phyloP scores from a whole-genome alignment of 306 rosid species.

The Begonia peltatifolia region DNA sequence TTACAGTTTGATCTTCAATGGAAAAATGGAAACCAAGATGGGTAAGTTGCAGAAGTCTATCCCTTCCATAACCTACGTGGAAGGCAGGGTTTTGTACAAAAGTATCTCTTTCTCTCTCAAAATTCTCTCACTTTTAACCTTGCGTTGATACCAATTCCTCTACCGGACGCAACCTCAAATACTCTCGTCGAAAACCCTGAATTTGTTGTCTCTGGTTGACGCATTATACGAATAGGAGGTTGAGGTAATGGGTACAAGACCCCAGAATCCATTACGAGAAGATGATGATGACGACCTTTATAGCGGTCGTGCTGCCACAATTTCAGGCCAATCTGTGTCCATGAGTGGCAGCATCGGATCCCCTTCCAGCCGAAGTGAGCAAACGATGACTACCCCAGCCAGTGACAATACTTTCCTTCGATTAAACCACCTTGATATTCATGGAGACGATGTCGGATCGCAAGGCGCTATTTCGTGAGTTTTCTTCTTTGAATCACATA shows the following conservation, averaged over 20 bases:
- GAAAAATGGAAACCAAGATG: too few relatives aligned
- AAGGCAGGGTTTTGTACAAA: too few relatives aligned
- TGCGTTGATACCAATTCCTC: too few relatives aligned
- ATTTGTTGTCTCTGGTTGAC: conserved; percentile 3
- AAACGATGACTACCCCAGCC: conserved; percentile 74
- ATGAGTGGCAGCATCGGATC: conserved; percentile 84
- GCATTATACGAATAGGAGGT: neutral
- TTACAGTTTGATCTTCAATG: too few relatives aligned
- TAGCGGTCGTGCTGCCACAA: conserved; percentile 29
- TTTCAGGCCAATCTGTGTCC: conserved; percentile 69
- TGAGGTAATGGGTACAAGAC: conserved; percentile 47
- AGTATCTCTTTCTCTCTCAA: too few relatives aligned
- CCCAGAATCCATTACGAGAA: conserved; percentile 35
- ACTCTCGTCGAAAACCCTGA: too few relatives aligned
- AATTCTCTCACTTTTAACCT: too few relatives aligned
- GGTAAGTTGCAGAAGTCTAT: too few relatives aligned
- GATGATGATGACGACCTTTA: conserved; percentile 54
- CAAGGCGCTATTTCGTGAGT: conserved; percentile 68
- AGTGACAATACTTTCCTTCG: conserved; percentile 46
- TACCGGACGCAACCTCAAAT: too few relatives aligned
- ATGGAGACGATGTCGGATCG: conserved; percentile 75
- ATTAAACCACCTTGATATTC: conserved; percentile 56
- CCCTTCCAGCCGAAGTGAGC: conserved; percentile 89
- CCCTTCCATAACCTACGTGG: too few relatives aligned
- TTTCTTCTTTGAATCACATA: neutral